Conservation (phyloP, 352 stramenopile species). For the Lagenidium sp. region DNA sequence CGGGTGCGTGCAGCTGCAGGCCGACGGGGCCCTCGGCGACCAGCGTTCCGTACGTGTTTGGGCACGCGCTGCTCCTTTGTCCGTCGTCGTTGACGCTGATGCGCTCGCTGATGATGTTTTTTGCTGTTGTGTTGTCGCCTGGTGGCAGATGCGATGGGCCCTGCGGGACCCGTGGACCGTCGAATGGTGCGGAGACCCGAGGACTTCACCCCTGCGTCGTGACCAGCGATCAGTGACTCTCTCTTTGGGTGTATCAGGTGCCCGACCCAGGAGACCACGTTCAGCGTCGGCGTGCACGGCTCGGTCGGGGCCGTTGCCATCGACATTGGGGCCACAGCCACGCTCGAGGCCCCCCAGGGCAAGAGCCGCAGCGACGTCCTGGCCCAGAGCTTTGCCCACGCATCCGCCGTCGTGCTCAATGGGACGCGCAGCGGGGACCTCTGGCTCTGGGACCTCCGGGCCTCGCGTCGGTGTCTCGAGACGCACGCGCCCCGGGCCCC, state of each 20-base stretch:
- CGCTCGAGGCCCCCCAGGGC: background rate
- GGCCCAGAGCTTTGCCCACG: background rate
- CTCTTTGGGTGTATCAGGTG: background rate
- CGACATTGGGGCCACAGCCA: background rate
- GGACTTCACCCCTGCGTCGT: background rate
- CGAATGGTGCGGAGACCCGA: conserved; percentile 9
- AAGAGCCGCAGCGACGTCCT: background rate
- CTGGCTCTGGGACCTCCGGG: background rate
- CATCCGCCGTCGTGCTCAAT: background rate
- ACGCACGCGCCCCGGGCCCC: too few species aligned
- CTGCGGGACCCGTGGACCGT: conserved; percentile 9
- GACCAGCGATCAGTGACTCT: background rate
- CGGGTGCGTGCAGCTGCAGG: too few species aligned
- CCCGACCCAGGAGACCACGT: background rate
- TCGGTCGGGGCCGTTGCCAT: background rate
- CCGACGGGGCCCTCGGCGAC: too few species aligned
- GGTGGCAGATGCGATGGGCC: conserved; percentile 1
- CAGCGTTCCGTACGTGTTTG: too few species aligned
- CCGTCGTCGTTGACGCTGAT: too few species aligned
- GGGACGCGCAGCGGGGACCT: background rate
- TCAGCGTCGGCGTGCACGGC: background rate
- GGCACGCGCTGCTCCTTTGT: too few species aligned
- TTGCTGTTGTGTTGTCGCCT: background rate
- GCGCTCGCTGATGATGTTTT: too few species aligned
- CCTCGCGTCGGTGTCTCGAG: too few species aligned